Percentiles rank a stretch among this genome's conserved stretches.
phyloP scores from a whole-genome alignment of 805 yeast species.

The Wickerhamomyces bovis region DNA sequence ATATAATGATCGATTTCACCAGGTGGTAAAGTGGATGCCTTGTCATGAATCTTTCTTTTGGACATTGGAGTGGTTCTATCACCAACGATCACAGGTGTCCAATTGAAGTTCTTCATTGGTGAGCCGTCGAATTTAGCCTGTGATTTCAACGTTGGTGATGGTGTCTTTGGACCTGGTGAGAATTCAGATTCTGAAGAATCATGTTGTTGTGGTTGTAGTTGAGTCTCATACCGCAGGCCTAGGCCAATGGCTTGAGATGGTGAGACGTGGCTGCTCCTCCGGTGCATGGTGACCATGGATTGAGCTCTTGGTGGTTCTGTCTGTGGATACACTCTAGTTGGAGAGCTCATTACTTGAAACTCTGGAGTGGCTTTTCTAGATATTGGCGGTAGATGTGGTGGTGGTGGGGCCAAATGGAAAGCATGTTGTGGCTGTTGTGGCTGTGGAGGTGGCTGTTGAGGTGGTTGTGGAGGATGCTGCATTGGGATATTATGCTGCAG shows the following conservation, averaged over 20 bases:
- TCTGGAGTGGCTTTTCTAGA: not conserved
- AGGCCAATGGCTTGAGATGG: not conserved
- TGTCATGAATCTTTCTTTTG: constrained; percentile 22
- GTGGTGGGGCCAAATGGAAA: not conserved
- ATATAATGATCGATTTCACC: constrained; percentile 84
- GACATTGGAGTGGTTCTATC: constrained; percentile 6
- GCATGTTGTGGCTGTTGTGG: not conserved
- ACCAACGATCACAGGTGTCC: constrained; percentile 23
- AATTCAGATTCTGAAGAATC: constrained; percentile 29
- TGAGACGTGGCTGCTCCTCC: not conserved
- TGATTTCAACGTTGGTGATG: constrained; percentile 39
- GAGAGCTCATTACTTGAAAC: not conserved
- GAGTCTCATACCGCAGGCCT: not conserved
- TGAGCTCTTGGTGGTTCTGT: not conserved
- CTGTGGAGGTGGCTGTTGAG: not conserved
- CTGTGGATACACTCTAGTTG: not conserved
- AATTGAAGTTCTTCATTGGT: constrained; percentile 12
- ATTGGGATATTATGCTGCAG: not conserved
- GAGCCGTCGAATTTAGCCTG: constrained; percentile 25
- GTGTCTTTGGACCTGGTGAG: constrained; percentile 31
- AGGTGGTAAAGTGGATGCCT: constrained; percentile 68
- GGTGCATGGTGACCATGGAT: not conserved
- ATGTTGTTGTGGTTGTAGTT: not conserved
- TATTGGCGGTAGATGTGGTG: constrained; percentile 1
- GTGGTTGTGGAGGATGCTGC: not conserved